Evolutionary conservation across 352 stramenopile species (phyloP).

Genomic region (Globisporangium uncinulatum): DNA sequence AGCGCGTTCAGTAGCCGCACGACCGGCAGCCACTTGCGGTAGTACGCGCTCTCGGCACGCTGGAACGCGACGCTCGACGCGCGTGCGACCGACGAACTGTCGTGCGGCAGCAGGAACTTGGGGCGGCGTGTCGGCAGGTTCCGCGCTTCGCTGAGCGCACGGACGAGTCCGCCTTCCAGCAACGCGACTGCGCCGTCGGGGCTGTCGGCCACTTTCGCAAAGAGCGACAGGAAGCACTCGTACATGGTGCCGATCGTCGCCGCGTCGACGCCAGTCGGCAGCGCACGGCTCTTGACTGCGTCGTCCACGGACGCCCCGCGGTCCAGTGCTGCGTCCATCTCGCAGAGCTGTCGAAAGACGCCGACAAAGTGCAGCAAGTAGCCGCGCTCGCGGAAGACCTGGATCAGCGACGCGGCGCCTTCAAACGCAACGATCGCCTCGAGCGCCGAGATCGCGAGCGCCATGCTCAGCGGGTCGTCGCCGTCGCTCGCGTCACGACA

Average conservation of each 20-base stretch:
- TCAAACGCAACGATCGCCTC: slow-evolving; percentile 63
- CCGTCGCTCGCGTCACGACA: slow-evolving; percentile 75
- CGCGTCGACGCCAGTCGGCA: slow-evolving; percentile 44
- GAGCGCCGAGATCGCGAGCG: slow-evolving; percentile 63
- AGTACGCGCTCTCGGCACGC: slow-evolving; percentile 56
- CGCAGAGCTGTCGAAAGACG: slow-evolving; percentile 65
- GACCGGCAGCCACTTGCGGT: slow-evolving; percentile 73
- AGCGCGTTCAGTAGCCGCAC: slow-evolving; percentile 56
- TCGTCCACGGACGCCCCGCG: slow-evolving; percentile 26
- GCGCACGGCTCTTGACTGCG: slow-evolving; percentile 35
- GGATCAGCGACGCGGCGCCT: slow-evolving; percentile 35
- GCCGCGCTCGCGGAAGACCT: slow-evolving; percentile 61
- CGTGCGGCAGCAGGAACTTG: slow-evolving; percentile 44
- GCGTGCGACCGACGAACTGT: slow-evolving; percentile 21
- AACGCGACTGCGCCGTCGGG: slow-evolving; percentile 61
- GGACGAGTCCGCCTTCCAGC: slow-evolving; percentile 65
- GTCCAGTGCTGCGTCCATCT: slow-evolving; percentile 64
- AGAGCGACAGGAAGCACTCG: slow-evolving; percentile 80
- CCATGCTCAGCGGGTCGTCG: slow-evolving; percentile 76
- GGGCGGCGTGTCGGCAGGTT: slow-evolving; percentile 70
- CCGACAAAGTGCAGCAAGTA: slow-evolving; percentile 80
- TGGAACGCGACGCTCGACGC: slow-evolving; percentile 45
- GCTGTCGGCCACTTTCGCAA: slow-evolving; percentile 50
- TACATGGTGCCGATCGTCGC: slow-evolving; percentile 77
- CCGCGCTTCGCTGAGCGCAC: slow-evolving; percentile 45